Percentiles rank a stretch among this genome's conserved stretches.
These are phyloP conservation scores for Neurospora africana DNA, from an alignment of 495 filamentous ascomycete species.

Conservation along the genomic window DNA sequence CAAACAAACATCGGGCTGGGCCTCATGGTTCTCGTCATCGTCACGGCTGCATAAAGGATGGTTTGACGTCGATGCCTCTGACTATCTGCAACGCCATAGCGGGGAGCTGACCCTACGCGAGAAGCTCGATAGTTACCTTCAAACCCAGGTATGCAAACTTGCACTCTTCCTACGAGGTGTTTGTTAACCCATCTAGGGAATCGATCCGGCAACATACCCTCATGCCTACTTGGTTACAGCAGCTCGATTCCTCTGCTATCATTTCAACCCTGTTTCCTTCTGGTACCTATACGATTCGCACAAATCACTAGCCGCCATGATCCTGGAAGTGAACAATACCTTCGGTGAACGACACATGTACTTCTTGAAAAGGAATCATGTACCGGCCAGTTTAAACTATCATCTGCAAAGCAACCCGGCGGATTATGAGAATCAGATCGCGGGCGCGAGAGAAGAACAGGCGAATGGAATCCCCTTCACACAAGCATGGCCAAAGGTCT, in stretches of 20 bases:
- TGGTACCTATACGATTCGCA: slow-evolving; percentile 64
- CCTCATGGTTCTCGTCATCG: slow-evolving; percentile 19
- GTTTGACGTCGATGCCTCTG: slow-evolving; percentile 47
- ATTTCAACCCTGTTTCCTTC: slow-evolving; percentile 68
- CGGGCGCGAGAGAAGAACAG: neutral
- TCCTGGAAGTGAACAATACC: slow-evolving; percentile 72
- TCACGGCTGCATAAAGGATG: slow-evolving; percentile 25
- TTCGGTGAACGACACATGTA: slow-evolving; percentile 64
- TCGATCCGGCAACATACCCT: slow-evolving; percentile 42
- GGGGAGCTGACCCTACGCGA: slow-evolving; percentile 36
- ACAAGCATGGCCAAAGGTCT: slow-evolving; percentile 53
- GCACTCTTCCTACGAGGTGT: neutral
- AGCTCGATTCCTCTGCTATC: slow-evolving; percentile 57
- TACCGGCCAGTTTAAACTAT: neutral
- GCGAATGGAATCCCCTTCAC: slow-evolving; percentile 24
- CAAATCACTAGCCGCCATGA: slow-evolving; percentile 50
- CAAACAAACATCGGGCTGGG: slow-evolving; percentile 10
- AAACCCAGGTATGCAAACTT: slow-evolving; percentile 28
- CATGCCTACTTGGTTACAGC: slow-evolving; percentile 61
- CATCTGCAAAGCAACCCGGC: neutral
- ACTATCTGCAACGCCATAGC: slow-evolving; percentile 47
- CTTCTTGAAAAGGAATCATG: slow-evolving; percentile 32
- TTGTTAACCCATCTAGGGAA: slow-evolving; percentile 28
- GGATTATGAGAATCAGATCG: slow-evolving; percentile 2
- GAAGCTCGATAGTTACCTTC: slow-evolving; percentile 51